These are phyloP conservation scores for Aspergillus caelatus DNA, from an alignment of 2,329 filamentous ascomycete genomes.

Conservation along the genomic window DNA sequence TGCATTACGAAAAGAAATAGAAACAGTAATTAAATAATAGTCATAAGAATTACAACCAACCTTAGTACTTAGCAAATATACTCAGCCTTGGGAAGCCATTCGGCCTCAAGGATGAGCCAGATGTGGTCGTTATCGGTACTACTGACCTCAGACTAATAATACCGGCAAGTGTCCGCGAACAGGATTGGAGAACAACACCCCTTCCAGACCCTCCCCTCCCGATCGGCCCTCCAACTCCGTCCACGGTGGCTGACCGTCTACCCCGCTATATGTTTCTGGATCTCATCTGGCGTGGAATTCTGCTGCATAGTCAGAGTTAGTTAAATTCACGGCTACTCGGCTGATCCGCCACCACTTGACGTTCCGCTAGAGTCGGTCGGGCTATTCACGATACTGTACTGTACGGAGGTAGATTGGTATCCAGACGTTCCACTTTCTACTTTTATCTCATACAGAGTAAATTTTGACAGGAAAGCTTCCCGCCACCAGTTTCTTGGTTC, in stretches of 20 bases:
- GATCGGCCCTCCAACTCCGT: constrained; percentile 12
- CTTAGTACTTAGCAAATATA: no score
- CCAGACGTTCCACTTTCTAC: background rate
- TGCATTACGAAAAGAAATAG: background rate
- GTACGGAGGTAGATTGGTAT: background rate
- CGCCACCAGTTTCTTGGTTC: background rate
- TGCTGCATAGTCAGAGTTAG: constrained; percentile 8
- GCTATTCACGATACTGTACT: background rate
- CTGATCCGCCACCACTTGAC: constrained; percentile 2
- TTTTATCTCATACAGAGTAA: background rate
- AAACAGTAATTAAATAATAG: background rate
- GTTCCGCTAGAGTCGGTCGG: background rate
- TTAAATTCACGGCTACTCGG: background rate
- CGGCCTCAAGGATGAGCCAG: no score
- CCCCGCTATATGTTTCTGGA: constrained; percentile 26
- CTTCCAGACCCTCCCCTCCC: constrained; percentile 12
- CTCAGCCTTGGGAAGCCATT: no score
- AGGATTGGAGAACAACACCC: constrained; percentile 12
- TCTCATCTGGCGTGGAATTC: constrained; percentile 16
- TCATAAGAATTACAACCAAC: no score
- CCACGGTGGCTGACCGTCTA: constrained; percentile 12
- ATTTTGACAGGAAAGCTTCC: background rate
- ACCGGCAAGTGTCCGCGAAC: constrained; percentile 15
- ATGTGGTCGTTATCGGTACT: background rate
- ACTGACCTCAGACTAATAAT: constrained; percentile 2